A percentile compares a stretch with the other conserved stretches of the same genome.
Evolutionary conservation across 2,329 filamentous ascomycete genomes (phyloP).

Genomic region (Colletotrichum liriopes): DNA sequence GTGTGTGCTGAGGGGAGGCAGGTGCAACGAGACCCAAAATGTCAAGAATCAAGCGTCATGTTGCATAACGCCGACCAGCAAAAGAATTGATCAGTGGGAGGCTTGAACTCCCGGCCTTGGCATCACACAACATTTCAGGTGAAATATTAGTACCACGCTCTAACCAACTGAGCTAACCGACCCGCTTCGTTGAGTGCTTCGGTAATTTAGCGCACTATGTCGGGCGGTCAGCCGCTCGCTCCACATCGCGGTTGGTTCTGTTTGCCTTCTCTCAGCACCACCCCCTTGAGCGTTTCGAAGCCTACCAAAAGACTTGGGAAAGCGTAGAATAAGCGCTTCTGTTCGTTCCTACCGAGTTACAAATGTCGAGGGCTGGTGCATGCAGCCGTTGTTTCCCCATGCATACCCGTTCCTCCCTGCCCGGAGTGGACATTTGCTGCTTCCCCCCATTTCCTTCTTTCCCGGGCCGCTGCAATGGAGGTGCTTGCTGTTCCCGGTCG

Average conservation of each 20-base stretch:
- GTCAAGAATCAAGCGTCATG: neutral
- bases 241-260: too few species aligned
- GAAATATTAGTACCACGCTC: constrained; percentile 28
- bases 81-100: constrained; percentile 15
- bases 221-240: neutral
- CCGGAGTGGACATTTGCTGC: too few species aligned
- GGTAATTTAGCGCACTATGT: neutral
- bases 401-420: neutral
- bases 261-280: neutral
- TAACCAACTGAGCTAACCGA: constrained; percentile 38
- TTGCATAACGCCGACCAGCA: rapidly evolving
- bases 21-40: too few species aligned
- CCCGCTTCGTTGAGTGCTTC: neutral
- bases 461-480: too few species aligned
- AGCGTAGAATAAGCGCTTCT: neutral
- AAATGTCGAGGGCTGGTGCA: neutral
- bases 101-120: constrained; percentile 33
- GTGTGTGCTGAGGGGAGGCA: too few species aligned
- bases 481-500: neutral
- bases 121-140: constrained; percentile 5
- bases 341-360: too few species aligned
- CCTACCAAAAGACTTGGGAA: neutral
- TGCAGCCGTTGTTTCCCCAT: neutral
- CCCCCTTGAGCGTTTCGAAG: neutral
- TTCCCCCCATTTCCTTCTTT: neutral